Conservation (phyloP, 768 basidiomycete genomes). For the Lactifluus piperatus region DNA sequence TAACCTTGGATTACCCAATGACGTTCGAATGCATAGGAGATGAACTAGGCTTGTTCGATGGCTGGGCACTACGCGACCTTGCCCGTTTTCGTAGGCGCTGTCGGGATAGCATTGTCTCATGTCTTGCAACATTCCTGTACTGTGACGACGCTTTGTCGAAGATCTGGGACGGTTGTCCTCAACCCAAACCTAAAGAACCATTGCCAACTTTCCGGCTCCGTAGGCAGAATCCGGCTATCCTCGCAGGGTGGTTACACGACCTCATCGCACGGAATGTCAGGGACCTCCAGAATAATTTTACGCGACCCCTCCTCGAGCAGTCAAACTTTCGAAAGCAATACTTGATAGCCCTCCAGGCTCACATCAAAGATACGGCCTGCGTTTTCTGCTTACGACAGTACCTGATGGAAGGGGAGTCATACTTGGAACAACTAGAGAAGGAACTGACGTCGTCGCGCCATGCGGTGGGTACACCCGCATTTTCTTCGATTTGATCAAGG, state of each 20-base stretch:
- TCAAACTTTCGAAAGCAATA: neutral
- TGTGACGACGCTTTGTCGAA: neutral
- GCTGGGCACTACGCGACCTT: conserved; percentile 3
- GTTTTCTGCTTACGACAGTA: neutral
- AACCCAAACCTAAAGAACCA: neutral
- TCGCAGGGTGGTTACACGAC: neutral
- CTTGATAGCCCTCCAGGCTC: neutral
- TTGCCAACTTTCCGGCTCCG: neutral
- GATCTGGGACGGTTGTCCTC: neutral
- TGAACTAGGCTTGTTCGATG: neutral
- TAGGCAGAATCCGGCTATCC: neutral
- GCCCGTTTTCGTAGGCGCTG: neutral
- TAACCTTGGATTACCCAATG: neutral
- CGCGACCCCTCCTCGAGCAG: neutral
- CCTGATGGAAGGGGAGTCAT: neutral
- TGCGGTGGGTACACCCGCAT: neutral
- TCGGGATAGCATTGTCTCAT: neutral
- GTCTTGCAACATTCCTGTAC: neutral
- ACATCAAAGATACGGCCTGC: neutral
- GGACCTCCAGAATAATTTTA: neutral
- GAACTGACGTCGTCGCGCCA: conserved; percentile 1
- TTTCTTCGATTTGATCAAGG: neutral
- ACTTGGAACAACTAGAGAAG: neutral
- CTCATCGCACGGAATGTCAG: neutral
- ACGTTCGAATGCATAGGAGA: conserved; percentile 1